Base-by-base conservation (phyloP, 148 eudicot species). In the Vaccinium macrocarpon region DNA sequence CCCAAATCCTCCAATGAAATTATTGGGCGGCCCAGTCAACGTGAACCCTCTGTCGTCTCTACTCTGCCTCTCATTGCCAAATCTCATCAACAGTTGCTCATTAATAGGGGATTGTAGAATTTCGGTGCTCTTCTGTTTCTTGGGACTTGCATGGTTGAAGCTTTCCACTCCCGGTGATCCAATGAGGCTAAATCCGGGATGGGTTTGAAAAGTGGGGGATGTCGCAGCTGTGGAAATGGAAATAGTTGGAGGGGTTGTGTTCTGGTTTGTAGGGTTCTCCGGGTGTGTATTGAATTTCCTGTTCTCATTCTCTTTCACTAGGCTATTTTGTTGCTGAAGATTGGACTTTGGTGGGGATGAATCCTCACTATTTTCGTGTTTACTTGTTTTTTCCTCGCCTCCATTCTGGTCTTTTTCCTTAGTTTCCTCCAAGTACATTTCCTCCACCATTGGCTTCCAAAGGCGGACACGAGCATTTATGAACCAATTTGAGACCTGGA, bases 401-500 rank as follows among this genome's bases (percentile, higher is more conserved):
- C 80, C 84, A n/a, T 89, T 87, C 25, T 90, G 88, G 77, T 92
- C 92, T 35, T 90, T 91, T 5, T 91, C 93, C 85, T 92, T 93
- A 21, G 89, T 86, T 82, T 94, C 98, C 85, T 94, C 96, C 25
- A 55, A 81, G 90, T 94, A 94, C 98, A 94, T 94, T 52, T 94
- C 98, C 78, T 94, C 98, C 16, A 94, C 95, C 98, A 94, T 94
- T 15, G 98, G 98, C 83, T 94, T 94, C 98, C 98, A 94, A 18
- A 94, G 91, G 49, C 98, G 90, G n/a, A 94, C 98, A 61, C 98
- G 90, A 8, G 98, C 98, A 73, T 94, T 94, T 70, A 94, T 94
- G 88, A 94, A 94, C 98, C 98, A 94, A 72, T 94, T 94, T 3
- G 98, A 94, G 57, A 94, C 98, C 98, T 94, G 56, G 68, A 64